Evolutionary conservation across 306 rosid genomes (phyloP), one percentile per base, ranked within the genome.

Genomic region (Dalbergia cochinchinensis): DNA sequence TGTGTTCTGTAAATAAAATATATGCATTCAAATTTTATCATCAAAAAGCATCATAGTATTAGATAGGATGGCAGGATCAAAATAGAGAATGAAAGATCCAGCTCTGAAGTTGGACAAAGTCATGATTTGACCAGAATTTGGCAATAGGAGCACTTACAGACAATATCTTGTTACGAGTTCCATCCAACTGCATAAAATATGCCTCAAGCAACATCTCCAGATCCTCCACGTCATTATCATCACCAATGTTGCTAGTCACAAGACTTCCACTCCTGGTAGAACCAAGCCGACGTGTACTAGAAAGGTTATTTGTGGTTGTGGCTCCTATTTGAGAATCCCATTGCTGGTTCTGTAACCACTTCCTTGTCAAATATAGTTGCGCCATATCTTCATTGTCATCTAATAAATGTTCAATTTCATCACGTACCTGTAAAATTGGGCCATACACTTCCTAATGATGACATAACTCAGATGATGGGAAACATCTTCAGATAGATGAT

Each of bases 341-440:
- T 79, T 93, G 99, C 82, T 93, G 99, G 77, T 80, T 91, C 79
- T 79, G 99, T 55, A 88, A 78, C 97, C 92, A 87, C 83, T 91
- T 95, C 85, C 99, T 90, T 14, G 98, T 95, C 88, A 95, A 85
- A 87, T 95, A 90, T 85, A 95, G 86, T 35, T 95, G 92, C 22
- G 97, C 96, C 99, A 95, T 93, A 84, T 95, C 98, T 77, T 95
- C 98, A 57, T 91, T 95, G 85, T 95, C 98, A 86, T 95, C 99
- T 83, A 95, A 78, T 42, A 95, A 84, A 83, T 95, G 99, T 73
- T 95, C 99, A 35, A 95, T 90, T 87, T 95, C 99, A 85, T 91
- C 98, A 54, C 99, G 87, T 73, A 91, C 99, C 99, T 95, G 79
- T 71, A 61, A 86, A 81, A 76, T 79, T 50, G 73, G 68, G 59